These are phyloP conservation scores for Calonectria multiphialidica DNA, from an alignment of 2,329 filamentous ascomycete species.

Conservation along the genomic window DNA sequence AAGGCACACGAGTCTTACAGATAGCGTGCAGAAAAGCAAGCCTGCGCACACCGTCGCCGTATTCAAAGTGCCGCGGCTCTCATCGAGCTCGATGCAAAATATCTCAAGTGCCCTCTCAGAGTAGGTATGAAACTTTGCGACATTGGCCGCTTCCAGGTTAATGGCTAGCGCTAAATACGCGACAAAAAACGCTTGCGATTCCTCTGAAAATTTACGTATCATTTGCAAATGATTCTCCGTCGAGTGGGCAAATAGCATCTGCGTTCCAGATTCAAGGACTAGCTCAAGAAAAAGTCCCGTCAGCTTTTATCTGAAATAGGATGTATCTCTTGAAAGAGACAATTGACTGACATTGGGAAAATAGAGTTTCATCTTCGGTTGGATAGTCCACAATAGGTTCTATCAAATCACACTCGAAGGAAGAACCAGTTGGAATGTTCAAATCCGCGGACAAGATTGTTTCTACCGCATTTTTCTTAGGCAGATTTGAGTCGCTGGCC, in stretches of 20 bases:
- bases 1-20: background rate
- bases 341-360: background rate
- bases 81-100: background rate
- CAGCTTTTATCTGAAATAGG: background rate
- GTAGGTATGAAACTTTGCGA: background rate
- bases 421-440: background rate
- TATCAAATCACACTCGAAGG: background rate
- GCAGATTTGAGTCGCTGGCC: background rate
- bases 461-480: background rate
- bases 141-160: background rate
- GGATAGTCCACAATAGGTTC: background rate
- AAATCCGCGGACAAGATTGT: background rate
- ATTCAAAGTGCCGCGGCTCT: background rate
- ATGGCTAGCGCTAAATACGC: background rate
- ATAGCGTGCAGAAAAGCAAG: background rate
- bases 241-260: background rate
- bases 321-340: background rate
- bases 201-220: background rate
- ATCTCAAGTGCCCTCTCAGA: background rate
- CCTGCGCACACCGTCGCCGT: background rate
- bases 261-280: background rate
- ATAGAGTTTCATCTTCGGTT: background rate
- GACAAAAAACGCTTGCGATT: background rate
- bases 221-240: background rate
- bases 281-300: background rate